Base-by-base conservation (phyloP, 805 yeast genomes). In the Blastobotrys americana region DNA sequence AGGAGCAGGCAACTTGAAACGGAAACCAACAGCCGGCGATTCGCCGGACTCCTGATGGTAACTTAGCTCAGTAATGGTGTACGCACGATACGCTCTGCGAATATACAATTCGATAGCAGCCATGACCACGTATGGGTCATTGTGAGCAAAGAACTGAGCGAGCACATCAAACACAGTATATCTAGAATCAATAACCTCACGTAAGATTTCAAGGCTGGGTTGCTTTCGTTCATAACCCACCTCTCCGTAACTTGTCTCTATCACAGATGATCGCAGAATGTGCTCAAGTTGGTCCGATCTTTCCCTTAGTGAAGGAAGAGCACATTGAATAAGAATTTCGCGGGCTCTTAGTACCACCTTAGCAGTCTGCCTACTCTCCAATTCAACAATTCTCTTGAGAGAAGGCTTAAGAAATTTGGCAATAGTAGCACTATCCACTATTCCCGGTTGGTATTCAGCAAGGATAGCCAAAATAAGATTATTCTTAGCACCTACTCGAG, bases 71-170 rank as follows among this genome's bases (percentile, higher is more conserved):
- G 85, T 82, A 50, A 93, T 82, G 34, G 87, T 82, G 69, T 94
- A 93, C 33, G 97, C 97, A 60, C 97, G 80, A 72, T 89, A 93
- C 37, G 97, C 95, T 65, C 98, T 83, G 65, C 97, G 83, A 48
- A 89, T 82, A 66, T 93, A 93, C 47, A 93, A 95, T 68, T 93
- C 97, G 38, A 95, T 87, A 31, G 98, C 97, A 31, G 98, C 97
- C 53, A 90, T 77, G 3, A 90, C 84, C 49, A 93, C 90, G 74
- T 86, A 85, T 39, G 83, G 84, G 59, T 94, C 97, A 9, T 74
- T 59, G 55, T 86, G 84, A 44, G 76, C 78, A 68, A 93, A 78
- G 69, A 93, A 93, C 68, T 87, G 97, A 37, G 95, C 76, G 64
- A 93, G 76, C 33, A 94, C 97, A 63, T 93, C 99, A 64, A 90